phyloP scores from a whole-genome alignment of 257 asterid species.

The Scutellaria baicalensis region DNA sequence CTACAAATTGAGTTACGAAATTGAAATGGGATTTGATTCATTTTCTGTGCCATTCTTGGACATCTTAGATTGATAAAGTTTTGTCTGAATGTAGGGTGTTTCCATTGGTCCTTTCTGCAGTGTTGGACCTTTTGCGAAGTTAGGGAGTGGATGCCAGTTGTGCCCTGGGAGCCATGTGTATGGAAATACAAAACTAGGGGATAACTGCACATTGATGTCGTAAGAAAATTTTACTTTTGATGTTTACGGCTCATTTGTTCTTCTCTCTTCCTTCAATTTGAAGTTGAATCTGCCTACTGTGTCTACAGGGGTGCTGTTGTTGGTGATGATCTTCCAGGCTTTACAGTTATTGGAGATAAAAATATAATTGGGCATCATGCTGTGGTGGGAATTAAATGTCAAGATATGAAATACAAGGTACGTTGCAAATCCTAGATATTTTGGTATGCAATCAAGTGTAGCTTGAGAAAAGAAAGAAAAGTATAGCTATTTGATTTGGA shows the following conservation, averaged over 20 bases:
- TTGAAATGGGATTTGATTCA: neutral
- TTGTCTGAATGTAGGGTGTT: slow-evolving; percentile 56
- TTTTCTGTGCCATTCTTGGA: slow-evolving; percentile 2
- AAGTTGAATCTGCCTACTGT: slow-evolving; percentile 12
- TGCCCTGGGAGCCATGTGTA: slow-evolving; percentile 77
- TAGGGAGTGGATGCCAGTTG: slow-evolving; percentile 66
- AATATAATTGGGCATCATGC: slow-evolving; percentile 86
- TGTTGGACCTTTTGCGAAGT: slow-evolving; percentile 65
- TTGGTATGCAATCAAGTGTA: neutral
- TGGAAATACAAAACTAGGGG: slow-evolving; percentile 76
- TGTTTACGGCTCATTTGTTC: neutral
- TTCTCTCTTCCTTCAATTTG: neutral
- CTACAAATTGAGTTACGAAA: neutral
- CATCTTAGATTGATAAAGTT: slow-evolving; percentile 13
- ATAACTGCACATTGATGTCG: slow-evolving; percentile 77
- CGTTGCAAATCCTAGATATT: slow-evolving; percentile 7
- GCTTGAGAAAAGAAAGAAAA: neutral
- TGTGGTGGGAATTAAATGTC: slow-evolving; percentile 84
- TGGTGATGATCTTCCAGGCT: slow-evolving; percentile 93
- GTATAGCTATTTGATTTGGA: neutral
- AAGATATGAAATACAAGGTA: slow-evolving; percentile 89
- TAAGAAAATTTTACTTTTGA: slow-evolving; percentile 17
- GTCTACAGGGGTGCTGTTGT: slow-evolving; percentile 76
- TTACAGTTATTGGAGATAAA: slow-evolving; percentile 66
- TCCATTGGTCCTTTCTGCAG: slow-evolving; percentile 89